These are phyloP conservation scores for Colletotrichum navitas DNA, from an alignment of 2,329 filamentous ascomycete genomes.

Conservation along the genomic window DNA sequence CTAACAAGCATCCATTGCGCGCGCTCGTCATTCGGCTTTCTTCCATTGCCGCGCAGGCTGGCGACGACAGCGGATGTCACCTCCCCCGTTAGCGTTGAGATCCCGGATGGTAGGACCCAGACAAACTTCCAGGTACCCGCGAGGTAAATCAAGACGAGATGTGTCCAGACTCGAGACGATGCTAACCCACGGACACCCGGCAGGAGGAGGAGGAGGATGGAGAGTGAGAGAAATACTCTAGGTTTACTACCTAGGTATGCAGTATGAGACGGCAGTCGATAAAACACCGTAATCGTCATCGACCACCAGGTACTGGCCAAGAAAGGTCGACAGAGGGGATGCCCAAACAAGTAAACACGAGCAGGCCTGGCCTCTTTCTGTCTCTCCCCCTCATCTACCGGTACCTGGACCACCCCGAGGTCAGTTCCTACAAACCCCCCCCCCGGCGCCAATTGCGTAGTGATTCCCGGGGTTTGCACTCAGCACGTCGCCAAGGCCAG, in stretches of 20 bases:
- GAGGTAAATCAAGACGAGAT: constrained; percentile 16
- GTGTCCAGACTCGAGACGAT: not conserved
- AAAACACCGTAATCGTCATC: constrained; percentile 28
- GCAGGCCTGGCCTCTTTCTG: not conserved
- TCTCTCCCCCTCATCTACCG: not conserved
- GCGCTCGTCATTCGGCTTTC: not conserved
- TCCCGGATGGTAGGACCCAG: constrained; percentile 12
- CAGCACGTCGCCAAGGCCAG: not conserved
- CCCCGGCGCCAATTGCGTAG: not conserved
- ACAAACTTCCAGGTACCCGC: constrained; percentile 40
- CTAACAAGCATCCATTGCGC: not conserved
- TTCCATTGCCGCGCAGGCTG: not conserved
- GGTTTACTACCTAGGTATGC: too few relatives aligned
- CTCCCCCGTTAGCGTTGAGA: constrained; percentile 22
- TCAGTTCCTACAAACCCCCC: not conserved
- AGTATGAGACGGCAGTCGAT: constrained; percentile 14
- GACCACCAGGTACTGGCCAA: constrained; percentile 21
- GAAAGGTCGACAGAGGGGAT: constrained; percentile 6
- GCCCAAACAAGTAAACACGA: constrained; percentile 22
- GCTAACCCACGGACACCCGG: not conserved
- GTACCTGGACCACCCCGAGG: too few relatives aligned
- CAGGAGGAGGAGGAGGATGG: not conserved
- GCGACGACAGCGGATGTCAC: constrained; percentile 16
- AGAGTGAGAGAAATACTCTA: not conserved
- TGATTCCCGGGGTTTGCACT: not conserved